Percentiles rank a stretch among this genome's conserved stretches.
Evolutionary conservation across 495 filamentous ascomycete genomes (phyloP).

Genomic region (Penicillium samsonianum): DNA sequence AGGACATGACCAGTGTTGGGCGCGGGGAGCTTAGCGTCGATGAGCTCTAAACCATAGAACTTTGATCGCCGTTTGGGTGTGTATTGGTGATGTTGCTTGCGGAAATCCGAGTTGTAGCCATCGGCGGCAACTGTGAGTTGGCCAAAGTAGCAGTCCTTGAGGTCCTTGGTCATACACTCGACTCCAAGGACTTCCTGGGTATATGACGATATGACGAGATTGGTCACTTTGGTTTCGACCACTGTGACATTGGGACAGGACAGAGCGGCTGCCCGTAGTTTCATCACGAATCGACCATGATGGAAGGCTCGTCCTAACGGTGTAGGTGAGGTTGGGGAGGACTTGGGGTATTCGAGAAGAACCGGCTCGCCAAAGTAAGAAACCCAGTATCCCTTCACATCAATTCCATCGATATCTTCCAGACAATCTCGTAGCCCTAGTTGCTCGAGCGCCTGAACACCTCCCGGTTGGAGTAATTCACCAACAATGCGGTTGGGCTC

Average conservation of each 20-base stretch:
- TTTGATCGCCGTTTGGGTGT: conserved; percentile 71
- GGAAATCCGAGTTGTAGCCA: conserved; percentile 91
- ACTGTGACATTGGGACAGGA: conserved; percentile 70
- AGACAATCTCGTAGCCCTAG: conserved; percentile 80
- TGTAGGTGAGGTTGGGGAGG: conserved; percentile 29
- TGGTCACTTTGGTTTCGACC: conserved; percentile 69
- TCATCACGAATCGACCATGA: conserved; percentile 80
- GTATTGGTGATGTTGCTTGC: conserved; percentile 72
- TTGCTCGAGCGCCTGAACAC: conserved; percentile 75
- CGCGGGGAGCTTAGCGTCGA: conserved; percentile 75
- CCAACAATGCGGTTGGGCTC: conserved; percentile 97
- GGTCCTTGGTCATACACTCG: conserved; percentile 58
- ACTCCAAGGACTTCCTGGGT: conserved; percentile 72
- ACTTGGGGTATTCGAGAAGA: conserved; percentile 69
- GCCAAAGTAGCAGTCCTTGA: conserved; percentile 79
- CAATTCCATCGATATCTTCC: conserved; percentile 84
- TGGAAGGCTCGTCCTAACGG: conserved; percentile 76
- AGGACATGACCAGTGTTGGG: conserved; percentile 83
- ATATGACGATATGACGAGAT: conserved; percentile 58
- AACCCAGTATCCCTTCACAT: conserved; percentile 81
- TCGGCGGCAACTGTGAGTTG: conserved; percentile 86
- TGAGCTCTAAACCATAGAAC: conserved; percentile 91
- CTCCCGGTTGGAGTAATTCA: conserved; percentile 91
- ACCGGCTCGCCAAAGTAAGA: conserved; percentile 79
- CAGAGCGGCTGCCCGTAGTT: conserved; percentile 67